Evolutionary conservation across 1,284 basidiomycete species (phyloP).

Genomic region (Porodaedalea pini): DNA sequence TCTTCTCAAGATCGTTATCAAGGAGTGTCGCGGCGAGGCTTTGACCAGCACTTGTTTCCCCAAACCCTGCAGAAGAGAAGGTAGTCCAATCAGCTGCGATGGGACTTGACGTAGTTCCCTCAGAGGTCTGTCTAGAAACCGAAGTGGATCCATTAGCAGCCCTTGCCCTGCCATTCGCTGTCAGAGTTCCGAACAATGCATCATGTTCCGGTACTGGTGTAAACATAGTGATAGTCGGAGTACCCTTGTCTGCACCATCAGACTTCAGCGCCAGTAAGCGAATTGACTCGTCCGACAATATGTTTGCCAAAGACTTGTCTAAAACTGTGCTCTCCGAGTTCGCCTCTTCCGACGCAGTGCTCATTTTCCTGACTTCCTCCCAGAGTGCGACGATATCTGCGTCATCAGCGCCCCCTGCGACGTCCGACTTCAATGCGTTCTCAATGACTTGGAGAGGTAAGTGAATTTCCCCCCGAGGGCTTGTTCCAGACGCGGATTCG

Average conservation of each 20-base stretch:
- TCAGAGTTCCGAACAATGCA: not conserved
- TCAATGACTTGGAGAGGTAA: conserved; percentile 56
- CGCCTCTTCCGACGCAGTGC: conserved; percentile 29
- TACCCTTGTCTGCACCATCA: conserved; percentile 20
- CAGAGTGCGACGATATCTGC: conserved; percentile 45
- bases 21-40: conserved; percentile 56
- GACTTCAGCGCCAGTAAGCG: conserved; percentile 35
- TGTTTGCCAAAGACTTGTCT: conserved; percentile 26
- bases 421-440: conserved; percentile 52
- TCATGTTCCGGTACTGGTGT: conserved; percentile 8
- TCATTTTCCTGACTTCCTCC: conserved; percentile 47
- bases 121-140: conserved; percentile 12
- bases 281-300: conserved; percentile 68
- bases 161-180: conserved; percentile 14
- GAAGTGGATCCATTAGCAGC: conserved; percentile 7
- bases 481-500: conserved; percentile 36
- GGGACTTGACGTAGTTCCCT: conserved; percentile 18
- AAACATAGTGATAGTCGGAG: conserved; percentile 23
- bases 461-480: conserved; percentile 38
- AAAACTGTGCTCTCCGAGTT: conserved; percentile 18
- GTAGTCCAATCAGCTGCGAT: conserved; percentile 35
- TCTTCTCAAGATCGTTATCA: conserved; percentile 59
- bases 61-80: conserved; percentile 64
- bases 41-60: conserved; percentile 38
- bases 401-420: conserved; percentile 28